phyloP scores from a whole-genome alignment of 2,329 filamentous ascomycete species.

The Xylaria sp. region DNA sequence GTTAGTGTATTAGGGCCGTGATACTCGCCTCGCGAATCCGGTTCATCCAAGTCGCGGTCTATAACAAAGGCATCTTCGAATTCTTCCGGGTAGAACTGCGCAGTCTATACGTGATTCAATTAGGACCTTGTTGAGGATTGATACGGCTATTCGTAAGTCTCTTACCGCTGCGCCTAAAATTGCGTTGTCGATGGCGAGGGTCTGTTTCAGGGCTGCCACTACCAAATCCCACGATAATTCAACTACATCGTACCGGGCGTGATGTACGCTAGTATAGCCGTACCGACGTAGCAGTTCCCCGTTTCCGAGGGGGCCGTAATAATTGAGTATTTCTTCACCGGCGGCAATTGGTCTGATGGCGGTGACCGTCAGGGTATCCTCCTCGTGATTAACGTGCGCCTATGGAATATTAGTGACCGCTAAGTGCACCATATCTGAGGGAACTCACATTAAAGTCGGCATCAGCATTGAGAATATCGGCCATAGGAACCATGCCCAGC shows the following conservation, averaged over 20 bases:
- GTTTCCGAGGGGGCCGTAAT: conserved; percentile 86
- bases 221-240: conserved; percentile 76
- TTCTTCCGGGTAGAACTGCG: conserved; percentile 69
- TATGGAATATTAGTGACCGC: conserved; percentile 42
- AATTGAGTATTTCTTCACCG: conserved; percentile 85
- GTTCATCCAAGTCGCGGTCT: conserved; percentile 65
- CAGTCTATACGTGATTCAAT: conserved; percentile 51
- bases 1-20: conserved; percentile 53
- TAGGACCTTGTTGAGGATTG: neutral
- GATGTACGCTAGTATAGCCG: conserved; percentile 84
- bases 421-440: neutral
- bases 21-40: conserved; percentile 61
- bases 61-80: conserved; percentile 81
- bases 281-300: conserved; percentile 86
- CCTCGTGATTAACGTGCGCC: conserved; percentile 66
- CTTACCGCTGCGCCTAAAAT: conserved; percentile 58
- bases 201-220: conserved; percentile 55
- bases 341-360: conserved; percentile 74
- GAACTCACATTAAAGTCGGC: conserved; percentile 80
- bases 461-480: conserved; percentile 90
- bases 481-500: conserved; percentile 92
- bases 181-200: conserved; percentile 53
- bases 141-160: neutral
- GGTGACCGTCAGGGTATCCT: conserved; percentile 73
- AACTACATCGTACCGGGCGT: conserved; percentile 82